A percentile compares a stretch with the other conserved stretches of the same genome.
Evolutionary conservation across 2,329 filamentous ascomycete genomes (phyloP).

Genomic region (Alternaria dauci): DNA sequence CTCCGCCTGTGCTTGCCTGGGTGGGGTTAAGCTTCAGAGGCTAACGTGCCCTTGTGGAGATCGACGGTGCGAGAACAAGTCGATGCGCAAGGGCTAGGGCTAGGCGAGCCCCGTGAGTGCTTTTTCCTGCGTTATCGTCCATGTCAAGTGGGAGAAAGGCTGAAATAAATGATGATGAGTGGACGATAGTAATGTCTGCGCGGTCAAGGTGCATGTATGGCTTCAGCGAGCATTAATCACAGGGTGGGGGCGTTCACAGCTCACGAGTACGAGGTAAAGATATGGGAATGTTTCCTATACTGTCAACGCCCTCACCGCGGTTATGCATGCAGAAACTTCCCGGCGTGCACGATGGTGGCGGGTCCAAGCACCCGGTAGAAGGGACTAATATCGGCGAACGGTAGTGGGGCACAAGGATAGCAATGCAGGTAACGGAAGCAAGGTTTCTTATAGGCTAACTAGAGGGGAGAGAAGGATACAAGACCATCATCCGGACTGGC

Average conservation of each 20-base stretch:
- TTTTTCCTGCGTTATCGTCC: conserved; percentile 26
- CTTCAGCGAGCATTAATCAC: conserved; percentile 5
- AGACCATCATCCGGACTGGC: conserved; percentile 2
- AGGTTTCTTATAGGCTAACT: conserved; percentile 24
- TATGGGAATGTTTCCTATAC: background rate
- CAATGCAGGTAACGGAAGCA: conserved; percentile 19
- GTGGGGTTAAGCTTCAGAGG: conserved; percentile 28
- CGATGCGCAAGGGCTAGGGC: conserved; percentile 24
- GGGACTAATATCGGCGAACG: conserved; percentile 13
- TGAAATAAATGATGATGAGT: conserved; percentile 3
- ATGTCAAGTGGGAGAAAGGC: conserved; percentile 3
- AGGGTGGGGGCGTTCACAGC: background rate
- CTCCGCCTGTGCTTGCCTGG: conserved; percentile 15
- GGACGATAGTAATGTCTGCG: background rate
- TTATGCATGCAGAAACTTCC: conserved; percentile 22
- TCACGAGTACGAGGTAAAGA: background rate
- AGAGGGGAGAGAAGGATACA: conserved; percentile 24
- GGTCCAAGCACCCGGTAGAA: conserved; percentile 24
- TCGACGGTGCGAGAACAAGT: conserved; percentile 11
- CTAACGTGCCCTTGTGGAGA: conserved; percentile 13
- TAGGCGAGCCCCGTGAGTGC: conserved; percentile 36
- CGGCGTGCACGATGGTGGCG: conserved; percentile 16
- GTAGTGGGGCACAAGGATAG: conserved; percentile 12
- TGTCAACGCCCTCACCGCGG: conserved; percentile 7
- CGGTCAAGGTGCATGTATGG: background rate